Evolutionary conservation across 805 yeast genomes (phyloP), one percentile per base, ranked within the genome.

Genomic region (Pichia cabralensis): DNA sequence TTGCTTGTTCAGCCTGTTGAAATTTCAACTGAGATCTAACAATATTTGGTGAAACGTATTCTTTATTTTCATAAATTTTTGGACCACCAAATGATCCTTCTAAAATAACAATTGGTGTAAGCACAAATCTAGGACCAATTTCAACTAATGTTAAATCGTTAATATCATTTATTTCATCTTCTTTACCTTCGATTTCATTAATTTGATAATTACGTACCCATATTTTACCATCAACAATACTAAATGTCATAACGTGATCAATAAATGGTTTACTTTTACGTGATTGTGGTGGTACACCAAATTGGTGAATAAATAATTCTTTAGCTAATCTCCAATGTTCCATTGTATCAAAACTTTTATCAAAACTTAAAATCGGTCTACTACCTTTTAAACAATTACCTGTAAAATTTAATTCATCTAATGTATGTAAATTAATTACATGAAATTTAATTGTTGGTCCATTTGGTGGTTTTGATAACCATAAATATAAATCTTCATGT

Each of bases 71-170:
- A 61, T 84, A 92, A 45, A 92, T 86, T 69, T 88, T 85, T 44
- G 97, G 96, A 15, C 98, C 98, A 37, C 96, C 89, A 50, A 92
- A 92, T 2, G 96, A 85, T 31, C 98, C 98, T 64, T 92, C 97
- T 44, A 89, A 69, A 34, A 92, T 76, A 40, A 94, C 78, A 47
- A 92, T 88, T 43, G 80, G 77, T 3, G 97, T 89, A 65, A 92
- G 69, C 22, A 92, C 97, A 45, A 86, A 80, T 58, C 98, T 74
- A 34, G 98, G 98, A 3, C 98, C 98, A 47, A 92, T 85, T 65
- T 92, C 98, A 39, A 92, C 81, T 48, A 92, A 67, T 13, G 85
- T 75, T 42, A 83, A 59, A 42, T 85, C 84, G 26, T 75, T 75
- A 8, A 51, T 52, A 19, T 44, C 42, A 19, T 37, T 41, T 18